Conservation (phyloP, 805 yeast genomes). For the Phaffomyces opuntiae region DNA sequence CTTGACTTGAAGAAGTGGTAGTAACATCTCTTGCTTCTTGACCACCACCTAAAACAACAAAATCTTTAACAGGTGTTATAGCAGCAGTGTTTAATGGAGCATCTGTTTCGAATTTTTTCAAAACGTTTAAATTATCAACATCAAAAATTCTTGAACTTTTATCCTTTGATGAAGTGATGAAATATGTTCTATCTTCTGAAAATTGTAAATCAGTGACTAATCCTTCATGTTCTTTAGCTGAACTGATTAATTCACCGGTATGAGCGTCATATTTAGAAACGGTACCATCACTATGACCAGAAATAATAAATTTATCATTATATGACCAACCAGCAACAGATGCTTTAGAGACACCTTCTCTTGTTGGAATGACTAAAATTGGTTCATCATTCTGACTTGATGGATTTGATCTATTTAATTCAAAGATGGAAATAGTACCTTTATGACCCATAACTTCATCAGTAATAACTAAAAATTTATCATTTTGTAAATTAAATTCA, state of each 20-base stretch:
- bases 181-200: slow-evolving; percentile 78
- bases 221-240: slow-evolving; percentile 65
- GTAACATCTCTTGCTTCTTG: slow-evolving; percentile 98
- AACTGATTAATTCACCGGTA: slow-evolving; percentile 62
- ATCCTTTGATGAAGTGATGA: slow-evolving; percentile 90
- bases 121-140: slow-evolving; percentile 62
- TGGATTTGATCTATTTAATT: slow-evolving; percentile 46
- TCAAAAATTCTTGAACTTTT: slow-evolving; percentile 74
- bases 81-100: slow-evolving; percentile 95
- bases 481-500: slow-evolving; percentile 71
- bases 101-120: slow-evolving; percentile 77
- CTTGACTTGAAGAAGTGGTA: slow-evolving; percentile 89
- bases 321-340: slow-evolving; percentile 86
- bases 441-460: slow-evolving; percentile 89
- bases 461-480: slow-evolving; percentile 64
- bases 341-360: slow-evolving; percentile 53
- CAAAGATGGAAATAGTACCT: slow-evolving; percentile 69
- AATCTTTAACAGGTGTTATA: slow-evolving; percentile 88
- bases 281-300: slow-evolving; percentile 84
- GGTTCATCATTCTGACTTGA: slow-evolving; percentile 48
- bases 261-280: slow-evolving; percentile 72
- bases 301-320: slow-evolving; percentile 64
- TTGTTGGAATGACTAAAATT: slow-evolving; percentile 49
- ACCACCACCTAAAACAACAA: slow-evolving; percentile 95
- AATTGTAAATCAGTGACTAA: slow-evolving; percentile 86